Percentiles rank a stretch among this genome's conserved stretches.
Conservation (phyloP, 306 rosid genomes). For the Begonia peltatifolia region DNA sequence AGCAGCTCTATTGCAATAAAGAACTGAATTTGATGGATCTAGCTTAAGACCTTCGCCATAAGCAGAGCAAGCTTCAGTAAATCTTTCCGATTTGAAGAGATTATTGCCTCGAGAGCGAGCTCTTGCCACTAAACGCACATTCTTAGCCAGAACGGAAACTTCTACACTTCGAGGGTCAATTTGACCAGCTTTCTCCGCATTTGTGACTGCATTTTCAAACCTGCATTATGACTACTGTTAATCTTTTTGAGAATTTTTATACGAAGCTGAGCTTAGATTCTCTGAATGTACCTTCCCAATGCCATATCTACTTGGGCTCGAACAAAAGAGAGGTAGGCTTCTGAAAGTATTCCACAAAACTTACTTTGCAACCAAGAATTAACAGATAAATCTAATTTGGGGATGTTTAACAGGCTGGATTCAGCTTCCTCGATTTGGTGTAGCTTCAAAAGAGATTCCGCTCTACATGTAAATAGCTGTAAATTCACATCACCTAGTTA, state of each 20-base stretch:
- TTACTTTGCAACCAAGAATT: conserved; percentile 28
- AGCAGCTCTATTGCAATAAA: conserved; percentile 89
- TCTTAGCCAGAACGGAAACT: conserved; percentile 49
- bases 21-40: conserved; percentile 72
- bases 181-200: conserved; percentile 66
- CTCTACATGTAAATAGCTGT: conserved; percentile 97
- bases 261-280: conserved; percentile 15
- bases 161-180: conserved; percentile 60
- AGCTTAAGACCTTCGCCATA: conserved; percentile 81
- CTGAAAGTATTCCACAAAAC: conserved; percentile 73
- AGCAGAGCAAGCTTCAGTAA: conserved; percentile 80
- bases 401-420: conserved; percentile 25
- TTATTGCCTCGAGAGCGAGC: conserved; percentile 83
- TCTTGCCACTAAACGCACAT: conserved; percentile 70
- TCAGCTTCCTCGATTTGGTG: conserved; percentile 80
- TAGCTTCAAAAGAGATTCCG: conserved; percentile 78
- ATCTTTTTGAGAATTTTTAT: conserved; percentile 12
- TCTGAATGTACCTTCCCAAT: conserved; percentile 78
- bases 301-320: conserved; percentile 79
- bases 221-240: conserved; percentile 70
- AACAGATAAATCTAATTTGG: conserved; percentile 25
- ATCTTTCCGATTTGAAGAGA: conserved; percentile 86
- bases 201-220: conserved; percentile 87
- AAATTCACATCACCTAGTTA: conserved; percentile 23
- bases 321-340: conserved; percentile 56